Percentiles rank a stretch among this genome's conserved stretches.
Conservation (phyloP, 805 yeast genomes). For the Kodamaea kakaduensis region DNA sequence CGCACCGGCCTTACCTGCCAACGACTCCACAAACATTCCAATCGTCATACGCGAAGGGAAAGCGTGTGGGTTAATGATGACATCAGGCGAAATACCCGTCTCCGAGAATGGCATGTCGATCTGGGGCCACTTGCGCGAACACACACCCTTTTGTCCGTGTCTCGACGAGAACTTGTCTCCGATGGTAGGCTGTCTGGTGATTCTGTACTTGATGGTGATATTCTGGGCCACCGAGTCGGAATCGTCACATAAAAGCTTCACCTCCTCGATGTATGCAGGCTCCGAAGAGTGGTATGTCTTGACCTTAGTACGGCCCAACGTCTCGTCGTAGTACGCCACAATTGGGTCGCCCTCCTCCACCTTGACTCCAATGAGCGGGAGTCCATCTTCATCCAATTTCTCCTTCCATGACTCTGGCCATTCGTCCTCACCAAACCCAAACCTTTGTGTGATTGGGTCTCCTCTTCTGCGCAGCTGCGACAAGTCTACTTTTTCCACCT, state of each 20-base stretch:
- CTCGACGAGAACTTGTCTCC: slow-evolving; percentile 98
- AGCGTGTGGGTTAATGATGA: slow-evolving; percentile 97
- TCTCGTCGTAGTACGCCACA: slow-evolving; percentile 88
- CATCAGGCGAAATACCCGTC: slow-evolving; percentile 94
- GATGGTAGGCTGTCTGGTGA: slow-evolving; percentile 87
- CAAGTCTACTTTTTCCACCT: slow-evolving; percentile 88
- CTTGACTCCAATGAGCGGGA: slow-evolving; percentile 82
- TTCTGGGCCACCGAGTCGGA: slow-evolving; percentile 73
- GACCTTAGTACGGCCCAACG: slow-evolving; percentile 82
- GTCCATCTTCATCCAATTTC: slow-evolving; percentile 85
- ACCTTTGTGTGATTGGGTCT: slow-evolving; percentile 90
- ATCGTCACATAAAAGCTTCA: slow-evolving; percentile 86
- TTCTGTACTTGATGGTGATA: slow-evolving; percentile 82
- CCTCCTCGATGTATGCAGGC: slow-evolving; percentile 94
- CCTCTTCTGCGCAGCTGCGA: slow-evolving; percentile 76
- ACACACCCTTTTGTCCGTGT: slow-evolving; percentile 98
- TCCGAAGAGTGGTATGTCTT: slow-evolving; percentile 92
- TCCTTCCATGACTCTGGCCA: slow-evolving; percentile 92
- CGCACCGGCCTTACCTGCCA: slow-evolving; percentile 99
- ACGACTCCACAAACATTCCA: slow-evolving; percentile 97
- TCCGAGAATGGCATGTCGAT: slow-evolving; percentile 96
- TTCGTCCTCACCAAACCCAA: slow-evolving; percentile 89
- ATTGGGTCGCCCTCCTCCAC: slow-evolving; percentile 96
- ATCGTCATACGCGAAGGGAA: slow-evolving; percentile 99
- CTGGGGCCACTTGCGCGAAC: slow-evolving; percentile 97